Evolutionary conservation across 1,284 basidiomycete genomes (phyloP), one percentile per base, ranked within the genome.

Genomic region (Heterobasidion parviporum): DNA sequence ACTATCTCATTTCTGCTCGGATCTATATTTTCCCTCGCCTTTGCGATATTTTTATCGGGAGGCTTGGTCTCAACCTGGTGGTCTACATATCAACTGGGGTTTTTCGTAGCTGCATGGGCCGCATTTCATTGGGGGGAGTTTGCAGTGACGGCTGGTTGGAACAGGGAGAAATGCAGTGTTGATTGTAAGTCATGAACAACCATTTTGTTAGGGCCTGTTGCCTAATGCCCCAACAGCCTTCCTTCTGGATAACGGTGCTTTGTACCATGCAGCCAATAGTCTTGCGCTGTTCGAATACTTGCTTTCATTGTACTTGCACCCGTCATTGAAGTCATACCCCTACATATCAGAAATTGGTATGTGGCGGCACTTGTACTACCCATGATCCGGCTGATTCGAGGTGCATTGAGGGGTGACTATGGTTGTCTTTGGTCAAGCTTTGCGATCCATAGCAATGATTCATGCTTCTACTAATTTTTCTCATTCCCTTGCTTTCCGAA

Each of bases 61-160:
- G 78, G 79, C 12, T 71, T 80, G 54, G 54, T 62, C 12, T 62
- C 60, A 5, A 69, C 69, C 38, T 87, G 83, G 77, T 90, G 89
- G 82, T 70, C 81, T 0, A 87, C 84, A 18, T 83, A 84, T 52
- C 89, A 89, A 67, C 75, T 96, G 1, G 91, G 89, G 0, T 83
- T 92, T 68, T 98, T 94, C 69, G 61, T 89, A 44, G 82, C 86
- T 32, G 78, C 86, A 1, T 92, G 91, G 88, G 78, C 89, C 1
- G 72, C 78, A 38, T 99, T 99, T 68, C 97, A 99, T 67, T 89
- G 94, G 81, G 84, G 83, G 43, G 97, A 99, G 69, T 99, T 96
- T 67, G 87, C 87, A 53, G 93, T 96, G 7, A 98, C 97, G 4
- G 94, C 95, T 1, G 90, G 91, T 16, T 99, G 92, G 89, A 99